Percentiles rank a stretch among this genome's conserved stretches.
These are phyloP conservation scores for Tolypocladium nubicola DNA, from an alignment of 2,329 filamentous ascomycete species.

Conservation along the genomic window DNA sequence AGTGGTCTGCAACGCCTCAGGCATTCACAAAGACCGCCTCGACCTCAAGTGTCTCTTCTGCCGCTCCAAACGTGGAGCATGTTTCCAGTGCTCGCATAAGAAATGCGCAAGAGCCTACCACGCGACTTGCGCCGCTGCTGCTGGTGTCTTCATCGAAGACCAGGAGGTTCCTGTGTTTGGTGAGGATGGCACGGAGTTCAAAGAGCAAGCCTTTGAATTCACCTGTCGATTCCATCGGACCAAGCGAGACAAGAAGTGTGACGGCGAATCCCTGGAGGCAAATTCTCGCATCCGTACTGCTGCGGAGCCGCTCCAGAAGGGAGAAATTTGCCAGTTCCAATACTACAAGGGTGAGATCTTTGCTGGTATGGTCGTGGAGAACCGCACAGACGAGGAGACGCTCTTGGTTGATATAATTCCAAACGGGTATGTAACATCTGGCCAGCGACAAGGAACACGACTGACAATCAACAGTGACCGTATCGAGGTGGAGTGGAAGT, in stretches of 20 bases:
- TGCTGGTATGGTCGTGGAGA: constrained; percentile 80
- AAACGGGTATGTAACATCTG: constrained; percentile 52
- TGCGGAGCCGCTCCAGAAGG: constrained; percentile 56
- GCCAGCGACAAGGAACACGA: neutral
- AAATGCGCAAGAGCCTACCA: constrained; percentile 93
- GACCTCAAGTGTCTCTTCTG: constrained; percentile 94
- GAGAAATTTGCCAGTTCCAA: constrained; percentile 81
- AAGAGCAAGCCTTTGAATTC: constrained; percentile 83
- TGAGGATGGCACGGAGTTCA: constrained; percentile 86
- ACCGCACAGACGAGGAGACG: constrained; percentile 62
- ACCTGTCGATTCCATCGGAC: constrained; percentile 89
- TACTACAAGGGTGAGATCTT: constrained; percentile 78
- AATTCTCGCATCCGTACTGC: constrained; percentile 58
- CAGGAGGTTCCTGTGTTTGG: constrained; percentile 78
- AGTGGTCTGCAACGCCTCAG: constrained; percentile 65
- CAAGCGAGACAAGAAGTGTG: constrained; percentile 69
- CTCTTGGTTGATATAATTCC: constrained; percentile 76
- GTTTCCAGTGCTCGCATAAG: constrained; percentile 91
- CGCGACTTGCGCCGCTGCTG: constrained; percentile 84
- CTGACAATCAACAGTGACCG: constrained; percentile 50
- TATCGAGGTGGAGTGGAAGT: constrained; percentile 77
- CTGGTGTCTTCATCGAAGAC: constrained; percentile 84
- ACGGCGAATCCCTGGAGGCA: constrained; percentile 58
- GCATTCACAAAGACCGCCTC: constrained; percentile 75
- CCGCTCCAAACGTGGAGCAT: constrained; percentile 86